A percentile compares a stretch with the other conserved stretches of the same genome.
Conservation (phyloP, 2,329 filamentous ascomycete genomes). For the Xylariales sp. region DNA sequence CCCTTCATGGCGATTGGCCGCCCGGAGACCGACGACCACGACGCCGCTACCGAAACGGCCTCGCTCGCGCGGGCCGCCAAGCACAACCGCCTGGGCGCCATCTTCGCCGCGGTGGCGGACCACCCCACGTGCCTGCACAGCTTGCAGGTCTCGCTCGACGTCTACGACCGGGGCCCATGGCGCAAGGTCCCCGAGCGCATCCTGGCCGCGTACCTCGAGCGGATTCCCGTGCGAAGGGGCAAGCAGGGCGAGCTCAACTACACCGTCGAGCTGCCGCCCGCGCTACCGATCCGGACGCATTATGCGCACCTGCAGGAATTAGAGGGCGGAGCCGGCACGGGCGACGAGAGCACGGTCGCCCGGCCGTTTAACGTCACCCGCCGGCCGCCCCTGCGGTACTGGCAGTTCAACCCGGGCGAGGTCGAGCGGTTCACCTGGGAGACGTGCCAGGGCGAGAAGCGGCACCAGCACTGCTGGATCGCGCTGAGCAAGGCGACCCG, state of each 20-base stretch:
- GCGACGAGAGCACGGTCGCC: neutral
- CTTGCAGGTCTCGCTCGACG: constrained; percentile 48
- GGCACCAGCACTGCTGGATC: constrained; percentile 43
- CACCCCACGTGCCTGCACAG: constrained; percentile 43
- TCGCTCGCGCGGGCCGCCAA: constrained; percentile 8
- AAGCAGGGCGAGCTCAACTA: constrained; percentile 37
- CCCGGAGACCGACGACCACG: constrained; percentile 30
- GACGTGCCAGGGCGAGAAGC: constrained; percentile 38
- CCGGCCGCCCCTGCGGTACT: constrained; percentile 46
- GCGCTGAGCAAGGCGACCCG: constrained; percentile 39
- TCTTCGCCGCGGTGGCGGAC: constrained; percentile 32
- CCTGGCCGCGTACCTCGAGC: constrained; percentile 38
- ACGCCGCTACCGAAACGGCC: neutral
- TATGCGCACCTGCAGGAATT: constrained; percentile 41
- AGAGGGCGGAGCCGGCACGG: constrained; percentile 4
- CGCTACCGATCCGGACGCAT: constrained; percentile 42
- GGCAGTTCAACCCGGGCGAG: constrained; percentile 48
- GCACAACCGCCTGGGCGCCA: constrained; percentile 29
- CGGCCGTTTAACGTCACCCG: constrained; percentile 44
- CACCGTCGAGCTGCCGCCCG: constrained; percentile 47
- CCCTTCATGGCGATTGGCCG: constrained; percentile 40
- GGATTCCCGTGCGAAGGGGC: constrained; percentile 38
- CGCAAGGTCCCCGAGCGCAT: constrained; percentile 46
- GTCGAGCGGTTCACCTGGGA: constrained; percentile 49
- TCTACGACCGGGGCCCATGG: constrained; percentile 49